These are phyloP conservation scores for Umbellularia californica DNA, from an alignment of 164 flowering plant genomes.

Conservation along the genomic window DNA sequence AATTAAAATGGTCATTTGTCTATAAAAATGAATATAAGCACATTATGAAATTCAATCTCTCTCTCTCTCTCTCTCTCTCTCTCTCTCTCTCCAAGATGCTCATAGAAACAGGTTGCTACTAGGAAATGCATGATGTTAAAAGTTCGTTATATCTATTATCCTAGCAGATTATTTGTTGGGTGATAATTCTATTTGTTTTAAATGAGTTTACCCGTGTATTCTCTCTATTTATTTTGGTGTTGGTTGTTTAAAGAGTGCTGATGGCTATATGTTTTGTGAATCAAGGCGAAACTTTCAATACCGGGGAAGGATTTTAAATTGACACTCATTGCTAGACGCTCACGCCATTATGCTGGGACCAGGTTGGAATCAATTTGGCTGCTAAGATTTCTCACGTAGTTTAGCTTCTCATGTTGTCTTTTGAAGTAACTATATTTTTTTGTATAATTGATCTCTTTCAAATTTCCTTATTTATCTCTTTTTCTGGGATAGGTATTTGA, in stretches of 20 bases:
- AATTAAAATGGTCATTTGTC: too few species aligned
- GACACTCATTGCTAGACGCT: constrained; percentile 95
- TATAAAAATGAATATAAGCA: too few species aligned
- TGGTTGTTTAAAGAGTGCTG: background rate
- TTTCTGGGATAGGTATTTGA: constrained; percentile 53
- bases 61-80: background rate
- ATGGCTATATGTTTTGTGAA: constrained; percentile 14
- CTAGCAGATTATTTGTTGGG: background rate
- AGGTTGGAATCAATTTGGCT: constrained; percentile 42
- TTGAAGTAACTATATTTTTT: background rate
- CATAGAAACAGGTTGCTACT: background rate
- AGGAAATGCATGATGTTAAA: background rate
- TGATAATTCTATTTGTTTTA: background rate
- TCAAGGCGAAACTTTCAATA: constrained; percentile 62
- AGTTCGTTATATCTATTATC: background rate
- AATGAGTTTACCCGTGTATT: background rate
- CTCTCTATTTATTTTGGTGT: background rate
- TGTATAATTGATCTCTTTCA: background rate
- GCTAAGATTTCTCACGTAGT: background rate
- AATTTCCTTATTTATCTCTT: background rate
- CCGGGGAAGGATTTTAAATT: constrained; percentile 62
- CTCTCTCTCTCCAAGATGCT: background rate
- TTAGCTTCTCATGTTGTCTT: background rate
- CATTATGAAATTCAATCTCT: too few species aligned
- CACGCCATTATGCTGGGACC: constrained; percentile 98